Evolutionary conservation across 2,329 filamentous ascomycete genomes (phyloP), one percentile per base, ranked within the genome.

Genomic region (Calonectria pauciramosa): DNA sequence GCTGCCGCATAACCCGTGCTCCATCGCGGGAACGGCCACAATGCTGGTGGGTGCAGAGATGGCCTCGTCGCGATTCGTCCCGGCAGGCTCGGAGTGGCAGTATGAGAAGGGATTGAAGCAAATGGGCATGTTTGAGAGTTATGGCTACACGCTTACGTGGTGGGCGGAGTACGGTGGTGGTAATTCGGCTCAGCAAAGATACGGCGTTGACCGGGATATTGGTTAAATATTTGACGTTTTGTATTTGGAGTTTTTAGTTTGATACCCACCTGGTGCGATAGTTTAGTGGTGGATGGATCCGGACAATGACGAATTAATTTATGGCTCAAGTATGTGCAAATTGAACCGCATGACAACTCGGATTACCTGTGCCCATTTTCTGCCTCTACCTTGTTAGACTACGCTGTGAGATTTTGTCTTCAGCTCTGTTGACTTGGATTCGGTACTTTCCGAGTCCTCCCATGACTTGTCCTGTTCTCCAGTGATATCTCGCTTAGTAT

Each of bases 81-180:
- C 79, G 0, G 70, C 77, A 4, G 81, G 80, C 5, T 76, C 79
- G 1, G 81, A 82, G 72, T 83, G 82, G 81, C 77, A 76, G 34
- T 65, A 68, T 18, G 77, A 79, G 26, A 69, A 59, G 23, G 80
- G 77, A 28, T 20, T 82, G 60, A 72, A 52, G n/a, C 32, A 68
- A 4, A 56, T 72, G 59, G 74, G 73, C 3, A 63, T 78, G 14
- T 76, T 76, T 76, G 67, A 74, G 28, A 64, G 38, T 7, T 69
- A 73, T 20, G 54, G 68, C 5, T 78, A 78, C 44, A 72, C 72
- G 14, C 41, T 79, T 87, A 87, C 83, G 92, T 91, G 63, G 91
- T 89, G 20, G 91, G 92, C 73, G 4, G 70, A 68, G 49, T 64
- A 70, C 34, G 51, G 59, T 20, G 71, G 70, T 32, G 60, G 41